A percentile compares a stretch with the other conserved stretches of the same genome.
phyloP scores from a whole-genome alignment of 371 early-diverging fungal species.

The Mucor piriformis region DNA sequence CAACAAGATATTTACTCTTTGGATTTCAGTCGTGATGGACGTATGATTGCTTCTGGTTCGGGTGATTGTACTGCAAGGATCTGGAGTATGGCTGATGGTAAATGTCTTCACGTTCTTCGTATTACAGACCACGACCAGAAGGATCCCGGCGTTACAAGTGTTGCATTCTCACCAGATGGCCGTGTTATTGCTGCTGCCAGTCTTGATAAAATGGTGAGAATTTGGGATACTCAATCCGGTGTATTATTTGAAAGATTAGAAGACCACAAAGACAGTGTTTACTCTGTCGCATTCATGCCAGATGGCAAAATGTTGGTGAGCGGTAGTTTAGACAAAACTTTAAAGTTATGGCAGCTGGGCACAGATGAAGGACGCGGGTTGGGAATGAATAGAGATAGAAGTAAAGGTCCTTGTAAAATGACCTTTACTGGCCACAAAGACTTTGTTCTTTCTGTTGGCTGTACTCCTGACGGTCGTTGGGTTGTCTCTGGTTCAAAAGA shows the following conservation, averaged over 20 bases:
- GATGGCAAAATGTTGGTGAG: slow-evolving; percentile 89
- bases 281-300: slow-evolving; percentile 91
- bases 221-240: slow-evolving; percentile 87
- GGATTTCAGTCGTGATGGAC: slow-evolving; percentile 92
- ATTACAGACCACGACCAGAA: slow-evolving; percentile 79
- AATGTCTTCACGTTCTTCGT: slow-evolving; percentile 65
- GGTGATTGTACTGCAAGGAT: slow-evolving; percentile 90
- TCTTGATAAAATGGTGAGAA: slow-evolving; percentile 85
- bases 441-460: slow-evolving; percentile 96
- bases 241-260: slow-evolving; percentile 80
- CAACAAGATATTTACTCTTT: slow-evolving; percentile 94
- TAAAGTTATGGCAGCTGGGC: slow-evolving; percentile 88
- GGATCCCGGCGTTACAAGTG: slow-evolving; percentile 92
- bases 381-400: slow-evolving; percentile 35
- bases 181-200: slow-evolving; percentile 78
- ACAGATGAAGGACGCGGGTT: slow-evolving; percentile 30
- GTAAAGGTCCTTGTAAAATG: slow-evolving; percentile 49
- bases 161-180: slow-evolving; percentile 83
- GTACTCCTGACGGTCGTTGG: slow-evolving; percentile 91
- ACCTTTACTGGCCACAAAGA: slow-evolving; percentile 75
- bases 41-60: slow-evolving; percentile 87
- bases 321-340: slow-evolving; percentile 92
- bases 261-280: slow-evolving; percentile 94
- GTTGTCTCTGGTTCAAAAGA: slow-evolving; percentile 95
- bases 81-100: slow-evolving; percentile 83